These are phyloP conservation scores for Paecilomyces variotii DNA, from an alignment of 2,329 filamentous ascomycete species.

Conservation along the genomic window DNA sequence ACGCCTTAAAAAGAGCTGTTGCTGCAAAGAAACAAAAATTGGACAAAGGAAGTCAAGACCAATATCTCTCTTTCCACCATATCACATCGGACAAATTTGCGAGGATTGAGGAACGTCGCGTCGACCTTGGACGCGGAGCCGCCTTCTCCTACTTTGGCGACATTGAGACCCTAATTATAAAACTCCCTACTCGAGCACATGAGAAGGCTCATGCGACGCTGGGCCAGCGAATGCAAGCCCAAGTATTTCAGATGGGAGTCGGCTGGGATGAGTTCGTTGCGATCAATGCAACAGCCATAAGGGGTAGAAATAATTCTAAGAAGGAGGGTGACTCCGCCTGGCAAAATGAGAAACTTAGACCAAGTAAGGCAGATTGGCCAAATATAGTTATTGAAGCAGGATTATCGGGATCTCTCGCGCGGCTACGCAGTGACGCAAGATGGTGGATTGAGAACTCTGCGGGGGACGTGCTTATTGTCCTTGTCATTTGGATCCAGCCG, in stretches of 20 bases:
- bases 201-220: not conserved
- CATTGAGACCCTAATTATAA: not conserved
- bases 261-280: not conserved
- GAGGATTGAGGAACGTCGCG: not conserved
- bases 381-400: too few relatives aligned
- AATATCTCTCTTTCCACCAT: not conserved
- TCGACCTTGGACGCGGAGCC: not conserved
- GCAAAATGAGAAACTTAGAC: not conserved
- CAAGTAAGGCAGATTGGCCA: not conserved
- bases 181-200: not conserved
- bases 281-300: not conserved
- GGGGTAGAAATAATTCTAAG: not conserved
- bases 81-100: not conserved
- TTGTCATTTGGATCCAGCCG: too few relatives aligned
- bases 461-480: too few relatives aligned
- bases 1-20: not conserved
- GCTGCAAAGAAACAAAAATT: not conserved
- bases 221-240: not conserved
- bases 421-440: too few relatives aligned
- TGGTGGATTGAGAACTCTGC: too few relatives aligned
- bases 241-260: not conserved
- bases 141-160: not conserved
- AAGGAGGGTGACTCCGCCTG: not conserved
- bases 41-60: not conserved
- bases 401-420: too few relatives aligned